A percentile compares a stretch with the other conserved stretches of the same genome.
phyloP scores from a whole-genome alignment of 2,329 filamentous ascomycete genomes.

The Colletotrichum musicola region DNA sequence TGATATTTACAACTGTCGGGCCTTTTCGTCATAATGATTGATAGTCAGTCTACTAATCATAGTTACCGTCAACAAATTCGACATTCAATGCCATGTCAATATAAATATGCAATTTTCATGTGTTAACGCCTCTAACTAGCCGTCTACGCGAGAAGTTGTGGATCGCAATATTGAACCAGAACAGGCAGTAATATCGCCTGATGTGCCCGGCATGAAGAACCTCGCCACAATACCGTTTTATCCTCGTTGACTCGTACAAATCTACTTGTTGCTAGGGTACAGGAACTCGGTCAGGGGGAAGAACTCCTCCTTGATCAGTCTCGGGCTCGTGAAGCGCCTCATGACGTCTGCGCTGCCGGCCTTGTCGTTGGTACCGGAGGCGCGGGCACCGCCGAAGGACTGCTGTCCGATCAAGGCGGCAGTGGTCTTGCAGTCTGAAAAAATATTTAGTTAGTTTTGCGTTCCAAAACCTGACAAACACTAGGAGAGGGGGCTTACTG shows the following conservation, averaged over 20 bases:
- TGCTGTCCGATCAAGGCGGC: constrained; percentile 68
- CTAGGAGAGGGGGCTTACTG: constrained; percentile 47
- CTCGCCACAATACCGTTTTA: neutral
- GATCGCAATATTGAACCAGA: no score
- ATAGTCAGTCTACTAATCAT: no score
- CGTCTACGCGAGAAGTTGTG: no score
- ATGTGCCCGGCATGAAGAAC: neutral
- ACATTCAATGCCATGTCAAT: no score
- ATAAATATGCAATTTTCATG: no score
- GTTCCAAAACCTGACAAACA: neutral
- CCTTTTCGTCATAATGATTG: no score
- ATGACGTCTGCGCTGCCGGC: constrained; percentile 64
- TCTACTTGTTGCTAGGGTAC: constrained; percentile 62
- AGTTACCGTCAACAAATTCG: no score
- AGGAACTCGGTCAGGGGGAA: constrained; percentile 47
- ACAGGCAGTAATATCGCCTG: no score
- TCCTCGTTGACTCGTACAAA: neutral
- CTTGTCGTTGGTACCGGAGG: constrained; percentile 69
- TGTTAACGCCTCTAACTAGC: no score
- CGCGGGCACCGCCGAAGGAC: constrained; percentile 65
- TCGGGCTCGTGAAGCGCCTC: constrained; percentile 63
- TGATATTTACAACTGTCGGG: no score
- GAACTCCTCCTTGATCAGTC: constrained; percentile 66
- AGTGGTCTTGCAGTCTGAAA: constrained; percentile 65
- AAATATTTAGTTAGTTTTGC: neutral